Conservation (phyloP, 331 rosid genomes). For the Cydonia oblonga region DNA sequence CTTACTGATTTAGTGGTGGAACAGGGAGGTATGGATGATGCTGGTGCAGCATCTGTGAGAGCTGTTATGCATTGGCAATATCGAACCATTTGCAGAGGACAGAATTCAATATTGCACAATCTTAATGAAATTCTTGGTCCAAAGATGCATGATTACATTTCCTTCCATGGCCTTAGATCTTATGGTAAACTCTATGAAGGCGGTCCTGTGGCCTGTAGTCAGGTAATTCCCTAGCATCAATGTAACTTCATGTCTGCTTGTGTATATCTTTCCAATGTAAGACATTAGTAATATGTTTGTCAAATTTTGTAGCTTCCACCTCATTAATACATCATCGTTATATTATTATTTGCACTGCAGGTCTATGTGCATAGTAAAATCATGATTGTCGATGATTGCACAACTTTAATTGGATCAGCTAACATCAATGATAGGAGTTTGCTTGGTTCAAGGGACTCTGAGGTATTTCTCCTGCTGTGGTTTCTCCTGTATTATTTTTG, state of each 20-base stretch:
- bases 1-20: conserved; percentile 16
- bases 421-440: conserved; percentile 95
- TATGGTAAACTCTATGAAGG: conserved; percentile 72
- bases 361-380: conserved; percentile 96
- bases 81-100: conserved; percentile 93
- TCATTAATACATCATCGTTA: not conserved
- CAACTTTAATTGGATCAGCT: conserved; percentile 85
- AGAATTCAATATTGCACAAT: conserved; percentile 65
- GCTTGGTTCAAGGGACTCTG: conserved; percentile 95
- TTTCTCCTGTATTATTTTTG: not conserved
- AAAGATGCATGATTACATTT: conserved; percentile 70
- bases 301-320: not conserved
- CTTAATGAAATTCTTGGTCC: conserved; percentile 65
- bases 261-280: not conserved
- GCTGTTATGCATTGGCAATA: conserved; percentile 99
- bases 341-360: conserved; percentile 29
- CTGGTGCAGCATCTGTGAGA: conserved; percentile 99
- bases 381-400: conserved; percentile 80
- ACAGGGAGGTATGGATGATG: conserved; percentile 95
- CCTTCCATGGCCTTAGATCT: conserved; percentile 86
- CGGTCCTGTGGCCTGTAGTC: conserved; percentile 92
- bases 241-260: not conserved
- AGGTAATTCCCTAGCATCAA: conserved; percentile 36
- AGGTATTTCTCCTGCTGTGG: conserved; percentile 40
- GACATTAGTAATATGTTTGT: not conserved